Conservation (phyloP, 106 monocot species). For the Agapanthus africanus region DNA sequence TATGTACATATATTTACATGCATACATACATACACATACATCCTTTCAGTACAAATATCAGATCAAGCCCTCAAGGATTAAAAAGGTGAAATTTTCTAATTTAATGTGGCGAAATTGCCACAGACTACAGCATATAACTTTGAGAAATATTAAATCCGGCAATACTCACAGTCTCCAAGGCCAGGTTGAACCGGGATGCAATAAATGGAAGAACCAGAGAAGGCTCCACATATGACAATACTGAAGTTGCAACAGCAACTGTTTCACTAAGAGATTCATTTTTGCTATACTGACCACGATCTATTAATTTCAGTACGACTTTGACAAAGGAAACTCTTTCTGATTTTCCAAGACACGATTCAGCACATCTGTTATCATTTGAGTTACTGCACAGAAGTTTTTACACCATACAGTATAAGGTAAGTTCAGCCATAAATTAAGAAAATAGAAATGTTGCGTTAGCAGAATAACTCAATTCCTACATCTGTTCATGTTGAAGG, state of each 20-base stretch:
- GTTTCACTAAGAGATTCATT: slow-evolving; percentile 86
- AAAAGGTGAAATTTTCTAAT: background rate
- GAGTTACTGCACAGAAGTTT: slow-evolving; percentile 34
- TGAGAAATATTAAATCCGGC: background rate
- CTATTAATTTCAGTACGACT: slow-evolving; percentile 71
- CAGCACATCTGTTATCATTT: slow-evolving; percentile 21
- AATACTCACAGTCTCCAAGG: slow-evolving; percentile 84
- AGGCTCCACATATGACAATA: slow-evolving; percentile 93
- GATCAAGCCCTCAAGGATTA: background rate
- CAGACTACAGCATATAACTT: background rate
- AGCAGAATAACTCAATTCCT: slow-evolving; percentile 23
- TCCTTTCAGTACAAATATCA: background rate
- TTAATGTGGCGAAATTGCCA: background rate
- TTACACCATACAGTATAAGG: background rate
- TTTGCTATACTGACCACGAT: slow-evolving; percentile 99
- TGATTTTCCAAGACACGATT: slow-evolving; percentile 50
- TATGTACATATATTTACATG: no score
- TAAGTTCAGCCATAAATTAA: slow-evolving; percentile 7
- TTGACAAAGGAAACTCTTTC: slow-evolving; percentile 81
- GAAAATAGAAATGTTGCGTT: background rate
- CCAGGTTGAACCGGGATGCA: slow-evolving; percentile 74
- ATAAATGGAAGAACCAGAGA: slow-evolving; percentile 86
- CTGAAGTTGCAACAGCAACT: slow-evolving; percentile 78
- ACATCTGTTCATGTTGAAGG: slow-evolving; percentile 72
- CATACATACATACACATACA: no score